These are phyloP conservation scores for Rutstroemia sp. DNA, from an alignment of 2,329 filamentous ascomycete genomes.

Conservation along the genomic window DNA sequence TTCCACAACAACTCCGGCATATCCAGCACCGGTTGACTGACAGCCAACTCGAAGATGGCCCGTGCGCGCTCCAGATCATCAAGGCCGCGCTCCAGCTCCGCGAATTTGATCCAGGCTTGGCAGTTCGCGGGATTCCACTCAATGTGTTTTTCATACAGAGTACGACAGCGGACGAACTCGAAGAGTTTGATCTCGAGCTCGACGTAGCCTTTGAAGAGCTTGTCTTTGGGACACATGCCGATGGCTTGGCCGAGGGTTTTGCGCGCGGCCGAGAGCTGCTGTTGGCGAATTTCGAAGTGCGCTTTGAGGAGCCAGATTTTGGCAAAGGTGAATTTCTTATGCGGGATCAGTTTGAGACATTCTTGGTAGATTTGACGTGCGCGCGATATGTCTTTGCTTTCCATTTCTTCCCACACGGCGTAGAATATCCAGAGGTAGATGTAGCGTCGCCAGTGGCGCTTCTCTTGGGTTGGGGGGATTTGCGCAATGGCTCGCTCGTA, in stretches of 20 bases:
- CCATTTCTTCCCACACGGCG: slow-evolving; percentile 88
- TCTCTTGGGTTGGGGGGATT: slow-evolving; percentile 89
- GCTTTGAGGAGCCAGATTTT: slow-evolving; percentile 94
- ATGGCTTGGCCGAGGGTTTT: slow-evolving; percentile 88
- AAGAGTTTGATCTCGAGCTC: slow-evolving; percentile 89
- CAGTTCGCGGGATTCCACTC: slow-evolving; percentile 87
- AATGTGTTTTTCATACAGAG: slow-evolving; percentile 87
- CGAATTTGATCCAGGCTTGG: slow-evolving; percentile 94
- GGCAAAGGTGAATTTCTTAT: slow-evolving; percentile 95
- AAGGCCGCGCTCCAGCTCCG: slow-evolving; percentile 83
- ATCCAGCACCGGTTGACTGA: slow-evolving; percentile 75
- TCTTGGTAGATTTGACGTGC: slow-evolving; percentile 87
- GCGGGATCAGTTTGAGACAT: slow-evolving; percentile 79
- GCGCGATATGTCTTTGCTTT: slow-evolving; percentile 68
- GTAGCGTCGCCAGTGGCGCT: slow-evolving; percentile 93
- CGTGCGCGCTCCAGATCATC: slow-evolving; percentile 84
- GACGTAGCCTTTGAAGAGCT: slow-evolving; percentile 88
- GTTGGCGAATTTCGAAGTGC: slow-evolving; percentile 86
- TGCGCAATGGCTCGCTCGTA: slow-evolving; percentile 96
- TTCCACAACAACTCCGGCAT: slow-evolving; percentile 99
- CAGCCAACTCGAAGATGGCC: slow-evolving; percentile 86
- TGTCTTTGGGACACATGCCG: slow-evolving; percentile 93
- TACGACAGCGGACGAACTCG: slow-evolving; percentile 87
- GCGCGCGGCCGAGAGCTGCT: slow-evolving; percentile 69
- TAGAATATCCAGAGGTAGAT: slow-evolving; percentile 99